Conservation (phyloP, 164 flowering plant species). For the Platanus orientalis region DNA sequence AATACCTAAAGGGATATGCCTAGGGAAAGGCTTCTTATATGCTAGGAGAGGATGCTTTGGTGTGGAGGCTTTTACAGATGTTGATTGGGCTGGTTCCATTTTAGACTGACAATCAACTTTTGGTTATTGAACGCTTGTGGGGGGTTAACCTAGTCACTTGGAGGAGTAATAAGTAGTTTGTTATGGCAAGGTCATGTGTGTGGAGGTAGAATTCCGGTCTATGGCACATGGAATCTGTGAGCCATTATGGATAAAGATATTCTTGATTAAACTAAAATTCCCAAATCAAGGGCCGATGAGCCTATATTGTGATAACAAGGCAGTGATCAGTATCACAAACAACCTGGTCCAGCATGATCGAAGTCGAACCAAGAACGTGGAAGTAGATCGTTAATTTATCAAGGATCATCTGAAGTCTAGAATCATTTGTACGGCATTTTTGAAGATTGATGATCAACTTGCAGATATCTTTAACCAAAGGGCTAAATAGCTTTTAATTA, state of each 20-base stretch:
- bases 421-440: not conserved
- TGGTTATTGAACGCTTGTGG: no score
- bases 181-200: not conserved
- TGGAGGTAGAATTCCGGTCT: not conserved
- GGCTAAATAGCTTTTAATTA: not conserved
- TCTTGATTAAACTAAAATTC: no score
- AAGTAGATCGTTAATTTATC: not conserved
- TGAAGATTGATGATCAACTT: not conserved
- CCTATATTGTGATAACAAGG: not conserved
- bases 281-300: not conserved
- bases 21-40: no score
- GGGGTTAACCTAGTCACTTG: no score
- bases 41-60: no score
- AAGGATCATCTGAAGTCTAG: no score
- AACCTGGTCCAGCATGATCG: not conserved
- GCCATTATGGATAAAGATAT: not conserved
- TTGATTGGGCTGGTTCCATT: no score
- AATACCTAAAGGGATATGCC: no score
- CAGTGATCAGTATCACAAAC: not conserved
- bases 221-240: not conserved
- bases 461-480: not conserved
- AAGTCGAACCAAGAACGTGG: not conserved
- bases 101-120: no score
- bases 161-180: no score
- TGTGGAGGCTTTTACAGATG: no score